Percentiles rank a stretch among this genome's conserved stretches.
phyloP scores from a whole-genome alignment of 345 rosid species.

The Xanthoceras sorbifolium region DNA sequence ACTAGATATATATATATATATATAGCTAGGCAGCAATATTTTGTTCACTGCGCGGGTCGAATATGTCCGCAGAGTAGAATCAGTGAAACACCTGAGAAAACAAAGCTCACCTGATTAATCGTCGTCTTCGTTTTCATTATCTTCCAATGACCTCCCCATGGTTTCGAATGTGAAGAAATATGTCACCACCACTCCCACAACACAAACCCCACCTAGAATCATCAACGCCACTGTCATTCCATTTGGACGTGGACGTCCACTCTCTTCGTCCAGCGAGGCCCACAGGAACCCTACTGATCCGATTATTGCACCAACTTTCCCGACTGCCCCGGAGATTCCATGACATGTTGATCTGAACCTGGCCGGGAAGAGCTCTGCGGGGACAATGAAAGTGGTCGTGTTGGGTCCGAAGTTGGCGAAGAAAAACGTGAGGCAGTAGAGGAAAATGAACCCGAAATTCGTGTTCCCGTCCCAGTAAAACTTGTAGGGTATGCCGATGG shows the following conservation, averaged over 20 bases:
- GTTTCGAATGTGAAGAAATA: slow-evolving; percentile 60
- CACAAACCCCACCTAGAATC: slow-evolving; percentile 52
- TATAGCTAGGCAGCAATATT: not conserved
- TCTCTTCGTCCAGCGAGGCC: slow-evolving; percentile 30
- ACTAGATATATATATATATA: too few relatives aligned
- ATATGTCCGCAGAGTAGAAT: not conserved
- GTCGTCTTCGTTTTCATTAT: slow-evolving; percentile 47
- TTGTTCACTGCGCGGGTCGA: not conserved
- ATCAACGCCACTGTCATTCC: slow-evolving; percentile 43
- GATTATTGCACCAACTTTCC: slow-evolving; percentile 73
- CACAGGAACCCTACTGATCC: slow-evolving; percentile 62
- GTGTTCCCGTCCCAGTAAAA: slow-evolving; percentile 31
- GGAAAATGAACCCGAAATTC: slow-evolving; percentile 40
- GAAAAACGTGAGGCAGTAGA: slow-evolving; percentile 64
- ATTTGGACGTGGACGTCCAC: slow-evolving; percentile 8
- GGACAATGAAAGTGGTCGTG: slow-evolving; percentile 75
- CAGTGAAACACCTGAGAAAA: not conserved
- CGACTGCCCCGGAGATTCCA: slow-evolving; percentile 71
- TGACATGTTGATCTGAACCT: slow-evolving; percentile 85
- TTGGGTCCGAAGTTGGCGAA: slow-evolving; percentile 87
- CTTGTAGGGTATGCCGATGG: slow-evolving; percentile 46
- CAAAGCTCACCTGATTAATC: not conserved
- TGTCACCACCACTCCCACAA: slow-evolving; percentile 53
- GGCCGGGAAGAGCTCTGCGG: slow-evolving; percentile 83
- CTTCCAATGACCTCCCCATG: slow-evolving; percentile 72